Percentiles rank a stretch among this genome's conserved stretches.
These are phyloP conservation scores for Epichloe typhina DNA, from an alignment of 2,329 filamentous ascomycete genomes.

Conservation along the genomic window DNA sequence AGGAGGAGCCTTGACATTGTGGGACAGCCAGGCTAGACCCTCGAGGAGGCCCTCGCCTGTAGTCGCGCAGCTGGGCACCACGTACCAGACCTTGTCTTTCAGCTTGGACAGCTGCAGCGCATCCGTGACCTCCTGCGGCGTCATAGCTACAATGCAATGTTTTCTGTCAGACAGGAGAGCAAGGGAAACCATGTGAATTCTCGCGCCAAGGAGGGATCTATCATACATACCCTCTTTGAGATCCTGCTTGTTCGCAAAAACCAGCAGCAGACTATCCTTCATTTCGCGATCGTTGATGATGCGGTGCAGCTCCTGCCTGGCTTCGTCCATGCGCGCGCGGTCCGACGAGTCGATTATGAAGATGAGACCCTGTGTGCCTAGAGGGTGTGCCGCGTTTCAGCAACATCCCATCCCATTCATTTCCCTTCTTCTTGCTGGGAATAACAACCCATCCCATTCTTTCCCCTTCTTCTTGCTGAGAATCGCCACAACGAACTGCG, in stretches of 20 bases:
- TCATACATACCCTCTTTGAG: constrained; percentile 53
- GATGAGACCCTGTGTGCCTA: constrained; percentile 92
- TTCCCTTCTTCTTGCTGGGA: too few species aligned
- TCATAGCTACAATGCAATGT: constrained; percentile 45
- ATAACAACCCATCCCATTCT: background rate
- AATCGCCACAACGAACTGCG: too few species aligned
- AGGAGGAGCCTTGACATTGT: constrained; percentile 61
- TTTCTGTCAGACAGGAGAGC: too few species aligned
- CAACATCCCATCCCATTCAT: background rate
- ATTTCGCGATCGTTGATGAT: constrained; percentile 98
- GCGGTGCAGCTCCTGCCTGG: constrained; percentile 82
- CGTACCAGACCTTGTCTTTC: constrained; percentile 76
- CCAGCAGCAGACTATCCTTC: constrained; percentile 84
- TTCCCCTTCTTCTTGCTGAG: too few species aligned
- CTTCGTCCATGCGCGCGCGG: constrained; percentile 81
- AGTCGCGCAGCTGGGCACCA: constrained; percentile 71
- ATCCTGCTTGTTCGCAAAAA: constrained; percentile 99
- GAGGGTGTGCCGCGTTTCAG: background rate
- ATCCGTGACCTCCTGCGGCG: constrained; percentile 66
- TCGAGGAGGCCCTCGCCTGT: constrained; percentile 71
- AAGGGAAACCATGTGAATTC: too few species aligned
- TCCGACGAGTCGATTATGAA: constrained; percentile 98
- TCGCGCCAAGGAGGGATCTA: too few species aligned
- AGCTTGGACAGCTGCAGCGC: constrained; percentile 62
- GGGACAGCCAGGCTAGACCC: constrained; percentile 71